Evolutionary conservation across 2,329 filamentous ascomycete species (phyloP).

Genomic region (Ascocoryne sarcoides): DNA sequence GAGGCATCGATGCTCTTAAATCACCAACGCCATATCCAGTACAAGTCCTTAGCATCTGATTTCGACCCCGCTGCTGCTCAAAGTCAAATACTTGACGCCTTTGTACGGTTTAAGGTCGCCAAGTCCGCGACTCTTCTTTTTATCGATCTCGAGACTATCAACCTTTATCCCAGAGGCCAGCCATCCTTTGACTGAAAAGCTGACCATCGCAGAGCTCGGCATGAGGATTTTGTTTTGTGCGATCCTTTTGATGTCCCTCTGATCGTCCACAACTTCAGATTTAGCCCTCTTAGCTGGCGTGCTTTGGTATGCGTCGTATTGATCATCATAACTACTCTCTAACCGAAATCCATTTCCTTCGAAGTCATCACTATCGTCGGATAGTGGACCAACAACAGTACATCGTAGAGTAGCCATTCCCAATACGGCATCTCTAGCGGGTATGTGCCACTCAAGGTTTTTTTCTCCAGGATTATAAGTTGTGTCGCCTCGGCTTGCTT

Average conservation of each 20-base stretch:
- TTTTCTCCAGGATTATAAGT: constrained; percentile 67
- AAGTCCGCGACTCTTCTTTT: constrained; percentile 75
- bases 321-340: constrained; percentile 36
- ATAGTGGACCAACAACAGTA: constrained; percentile 61
- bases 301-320: constrained; percentile 48
- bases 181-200: constrained; percentile 63
- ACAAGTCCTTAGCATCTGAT: constrained; percentile 40
- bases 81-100: constrained; percentile 91
- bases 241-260: constrained; percentile 45
- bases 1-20: no score
- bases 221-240: constrained; percentile 69
- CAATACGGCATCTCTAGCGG: constrained; percentile 64
- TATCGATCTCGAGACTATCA: constrained; percentile 58
- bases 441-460: constrained; percentile 74
- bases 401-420: constrained; percentile 69
- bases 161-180: constrained; percentile 58
- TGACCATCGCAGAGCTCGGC: constrained; percentile 69
- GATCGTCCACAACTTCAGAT: constrained; percentile 29
- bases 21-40: background rate
- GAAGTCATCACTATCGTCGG: constrained; percentile 40
- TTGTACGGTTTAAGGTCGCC: constrained; percentile 94
- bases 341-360: constrained; percentile 28
- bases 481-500: constrained; percentile 74
- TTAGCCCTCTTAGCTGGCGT: constrained; percentile 21
- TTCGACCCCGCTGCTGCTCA: constrained; percentile 57